Evolutionary conservation across 1,139 yeast genomes (phyloP), one percentile per base, ranked within the genome.

Genomic region (Protomyces lactucae-debilis): DNA sequence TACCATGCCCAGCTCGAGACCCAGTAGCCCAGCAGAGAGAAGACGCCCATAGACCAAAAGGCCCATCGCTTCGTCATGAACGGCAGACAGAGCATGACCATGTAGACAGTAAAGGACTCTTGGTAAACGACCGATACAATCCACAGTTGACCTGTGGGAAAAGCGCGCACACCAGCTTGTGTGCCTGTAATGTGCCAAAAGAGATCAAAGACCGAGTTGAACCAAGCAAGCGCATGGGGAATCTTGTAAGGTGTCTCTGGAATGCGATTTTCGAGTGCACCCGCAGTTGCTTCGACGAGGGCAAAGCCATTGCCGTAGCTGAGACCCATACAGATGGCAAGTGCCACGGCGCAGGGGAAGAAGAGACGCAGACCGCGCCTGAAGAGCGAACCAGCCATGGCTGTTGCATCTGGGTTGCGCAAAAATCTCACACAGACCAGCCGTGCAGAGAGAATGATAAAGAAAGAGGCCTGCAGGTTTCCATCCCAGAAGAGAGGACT

Each of bases 401-500:
- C 43, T 4, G 32, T 55, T 21, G 63, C 35, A 5, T 48, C 28
- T n/a, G 53, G 25, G 16, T 46, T 37, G 18, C 25, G 32, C 52
- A 59, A 39, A 5, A 59, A 59, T n/a, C 63, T 56, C 10, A 43
- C 36, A 32, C 63, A 45, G 32, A 59, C 52, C 28, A 59, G 37
- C 12, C 63, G 56, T 14, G 63, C 54, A 8, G 63, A 59, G 45
- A 59, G 53, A 55, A 59, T 59, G 52, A 59, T 36, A 45, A 59
- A 59, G 57, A 59, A 59, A 9, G 63, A 52, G 18, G 63, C 56
- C 37, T 59, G 63, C 23, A 59, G 35, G 45, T 52, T 52, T 2
- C 63, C 63, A 43, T 59, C 63, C 63, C 63, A 59, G 53, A 59
- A 59, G 35, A 59, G 45, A 21, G 63, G 63, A 12, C 55, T 46